Evolutionary conservation across 352 stramenopile genomes (phyloP), one percentile per base, ranked within the genome.

Genomic region (Thraustochytrium sp.): DNA sequence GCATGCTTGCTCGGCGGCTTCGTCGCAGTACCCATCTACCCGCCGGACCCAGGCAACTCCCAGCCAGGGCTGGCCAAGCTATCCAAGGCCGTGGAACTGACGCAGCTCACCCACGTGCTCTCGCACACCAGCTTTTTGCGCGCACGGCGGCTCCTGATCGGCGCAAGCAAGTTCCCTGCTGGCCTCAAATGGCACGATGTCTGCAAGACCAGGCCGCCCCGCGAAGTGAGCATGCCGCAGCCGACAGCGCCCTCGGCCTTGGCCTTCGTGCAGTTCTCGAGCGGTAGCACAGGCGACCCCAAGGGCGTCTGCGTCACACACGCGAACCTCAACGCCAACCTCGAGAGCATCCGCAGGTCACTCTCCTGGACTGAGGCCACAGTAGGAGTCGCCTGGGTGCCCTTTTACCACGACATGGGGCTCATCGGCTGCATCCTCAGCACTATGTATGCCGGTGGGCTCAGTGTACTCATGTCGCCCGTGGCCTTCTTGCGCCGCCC

Each of bases 341-440:
- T 61, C 31, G 62, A 5, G 40, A 9, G 36, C 8, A 18, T 18
- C 31, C 8, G 40, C 4, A 9, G 5, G 40, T 23, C 62, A 54
- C 16, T 75, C 5, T 9, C 5, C 21, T 8, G 5, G 40, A 75
- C 5, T 9, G 40, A 9, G 8, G 36, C 23, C 8, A 23, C 0
- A 90, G 93, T 0, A 98, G 2, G 94, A 98, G 18, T 95, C 98
- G 1, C 92, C 29, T 99, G 97, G 97, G 88, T 99, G 8, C 97
- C 97, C 4, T 96, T 99, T 89, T 99, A 99, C 88, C 97, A 99
- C 87, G 97, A 99, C 88, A 99, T 99, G 96, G 97, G 97, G 3
- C 92, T 99, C 29, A 99, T 99, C 82, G 95, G 94, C 76, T 96
- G 92, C 82, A 92, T 93, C 31, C 96, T 94, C 62, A 93, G 85